phyloP scores from a whole-genome alignment of 1,139 yeast genomes.

The Lodderomyces metapsilosis region DNA sequence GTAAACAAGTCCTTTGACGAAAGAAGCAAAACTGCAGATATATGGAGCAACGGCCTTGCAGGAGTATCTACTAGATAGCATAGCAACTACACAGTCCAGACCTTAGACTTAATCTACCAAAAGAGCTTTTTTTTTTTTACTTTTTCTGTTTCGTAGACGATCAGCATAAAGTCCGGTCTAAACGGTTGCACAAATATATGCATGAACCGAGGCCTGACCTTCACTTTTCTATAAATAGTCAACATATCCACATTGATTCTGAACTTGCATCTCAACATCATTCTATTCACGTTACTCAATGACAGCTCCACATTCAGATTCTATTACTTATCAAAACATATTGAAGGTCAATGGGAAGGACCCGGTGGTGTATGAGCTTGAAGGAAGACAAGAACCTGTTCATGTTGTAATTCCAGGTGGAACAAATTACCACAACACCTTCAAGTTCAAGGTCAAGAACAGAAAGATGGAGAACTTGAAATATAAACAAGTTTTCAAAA shows the following conservation, averaged over 20 bases:
- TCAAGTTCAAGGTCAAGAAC: constrained; percentile 35
- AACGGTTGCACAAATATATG: not conserved
- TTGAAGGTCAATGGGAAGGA: constrained; percentile 33
- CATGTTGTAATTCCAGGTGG: constrained; percentile 39
- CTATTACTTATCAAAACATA: constrained; percentile 33
- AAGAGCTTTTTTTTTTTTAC: too few relatives aligned
- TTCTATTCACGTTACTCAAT: too few relatives aligned
- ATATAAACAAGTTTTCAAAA: constrained; percentile 39
- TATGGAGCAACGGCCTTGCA: too few relatives aligned
- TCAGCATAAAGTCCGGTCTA: too few relatives aligned
- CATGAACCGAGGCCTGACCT: not conserved
- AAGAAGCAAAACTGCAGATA: too few relatives aligned
- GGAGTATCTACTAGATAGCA: too few relatives aligned
- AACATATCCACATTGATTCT: not conserved
- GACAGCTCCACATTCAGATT: constrained; percentile 25
- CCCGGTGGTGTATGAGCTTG: constrained; percentile 26
- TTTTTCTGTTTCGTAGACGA: too few relatives aligned
- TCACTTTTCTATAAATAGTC: not conserved
- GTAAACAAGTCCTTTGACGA: too few relatives aligned
- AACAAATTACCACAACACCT: constrained; percentile 33
- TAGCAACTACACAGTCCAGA: too few relatives aligned
- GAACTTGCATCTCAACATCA: not conserved
- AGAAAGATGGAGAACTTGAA: constrained; percentile 31
- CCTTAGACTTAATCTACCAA: too few relatives aligned
- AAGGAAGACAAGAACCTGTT: constrained; percentile 27